Percentiles rank a stretch among this genome's conserved stretches.
These are phyloP conservation scores for Pholiota adiposa DNA, from an alignment of 1,284 basidiomycete genomes.

Conservation along the genomic window DNA sequence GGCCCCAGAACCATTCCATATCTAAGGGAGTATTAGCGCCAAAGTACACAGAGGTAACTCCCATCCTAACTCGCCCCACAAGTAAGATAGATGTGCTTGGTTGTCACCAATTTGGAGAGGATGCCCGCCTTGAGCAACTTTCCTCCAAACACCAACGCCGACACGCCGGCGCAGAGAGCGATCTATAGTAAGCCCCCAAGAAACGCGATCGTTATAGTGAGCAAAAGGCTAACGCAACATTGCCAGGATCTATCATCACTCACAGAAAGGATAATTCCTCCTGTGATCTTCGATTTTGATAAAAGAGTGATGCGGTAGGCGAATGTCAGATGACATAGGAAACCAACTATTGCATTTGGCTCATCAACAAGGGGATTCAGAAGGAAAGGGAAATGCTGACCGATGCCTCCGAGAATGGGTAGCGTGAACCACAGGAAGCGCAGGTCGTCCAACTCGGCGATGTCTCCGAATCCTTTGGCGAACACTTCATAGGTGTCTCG, in stretches of 20 bases:
- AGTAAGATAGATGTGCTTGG: conserved; percentile 25
- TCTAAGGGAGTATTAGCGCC: conserved; percentile 9
- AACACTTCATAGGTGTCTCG: conserved; percentile 23
- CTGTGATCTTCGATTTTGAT: conserved; percentile 22
- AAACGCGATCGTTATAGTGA: background rate
- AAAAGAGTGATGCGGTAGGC: conserved; percentile 30
- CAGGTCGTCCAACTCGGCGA: conserved; percentile 21
- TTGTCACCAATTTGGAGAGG: conserved; percentile 20
- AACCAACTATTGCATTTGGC: conserved; percentile 18
- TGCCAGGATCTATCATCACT: conserved; percentile 22
- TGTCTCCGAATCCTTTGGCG: conserved; percentile 23
- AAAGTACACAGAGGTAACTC: background rate
- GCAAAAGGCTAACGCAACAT: conserved; percentile 16
- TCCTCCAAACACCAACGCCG: conserved; percentile 25
- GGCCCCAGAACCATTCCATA: conserved; percentile 30
- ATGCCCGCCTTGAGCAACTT: conserved; percentile 19
- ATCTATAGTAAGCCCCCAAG: conserved; percentile 11
- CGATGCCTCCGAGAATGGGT: conserved; percentile 28
- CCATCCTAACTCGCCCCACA: conserved; percentile 22
- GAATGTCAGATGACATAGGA: conserved; percentile 29
- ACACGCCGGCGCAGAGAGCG: conserved; percentile 17
- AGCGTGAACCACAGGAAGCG: conserved; percentile 28
- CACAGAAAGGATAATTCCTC: conserved; percentile 24
- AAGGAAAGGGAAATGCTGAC: conserved; percentile 9
- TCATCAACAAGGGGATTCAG: background rate